Evolutionary conservation across 2,329 filamentous ascomycete species (phyloP).

Genomic region (Xylariaceae sp.): DNA sequence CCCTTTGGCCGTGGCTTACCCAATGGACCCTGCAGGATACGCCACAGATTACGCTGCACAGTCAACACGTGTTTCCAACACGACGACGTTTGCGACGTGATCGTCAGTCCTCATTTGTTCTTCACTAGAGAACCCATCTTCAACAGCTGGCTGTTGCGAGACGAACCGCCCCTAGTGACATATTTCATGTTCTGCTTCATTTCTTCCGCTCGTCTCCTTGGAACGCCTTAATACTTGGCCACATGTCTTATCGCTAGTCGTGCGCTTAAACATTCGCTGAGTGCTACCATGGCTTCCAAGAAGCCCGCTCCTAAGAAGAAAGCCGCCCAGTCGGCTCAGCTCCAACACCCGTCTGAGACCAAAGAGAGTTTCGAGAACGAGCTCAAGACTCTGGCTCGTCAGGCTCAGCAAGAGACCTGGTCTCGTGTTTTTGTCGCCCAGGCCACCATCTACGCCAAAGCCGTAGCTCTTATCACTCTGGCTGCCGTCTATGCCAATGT

Average conservation of each 20-base stretch:
- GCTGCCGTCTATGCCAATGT: conserved; percentile 65
- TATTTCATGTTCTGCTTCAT: conserved; percentile 1
- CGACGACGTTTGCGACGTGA: too few species aligned
- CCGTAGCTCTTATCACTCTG: conserved; percentile 49
- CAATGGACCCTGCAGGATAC: too few species aligned
- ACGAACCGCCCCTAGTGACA: background rate
- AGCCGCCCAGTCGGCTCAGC: conserved; percentile 26
- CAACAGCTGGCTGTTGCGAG: conserved; percentile 34
- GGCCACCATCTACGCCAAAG: conserved; percentile 40
- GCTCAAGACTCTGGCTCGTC: conserved; percentile 47
- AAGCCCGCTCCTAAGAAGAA: conserved; percentile 28
- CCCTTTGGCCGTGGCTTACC: too few species aligned
- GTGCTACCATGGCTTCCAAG: conserved; percentile 26
- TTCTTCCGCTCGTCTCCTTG: conserved; percentile 6
- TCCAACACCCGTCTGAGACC: conserved; percentile 38
- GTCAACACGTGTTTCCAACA: too few species aligned
- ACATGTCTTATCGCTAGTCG: too few species aligned
- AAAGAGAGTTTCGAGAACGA: conserved; percentile 55
- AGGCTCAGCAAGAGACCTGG: conserved; percentile 32
- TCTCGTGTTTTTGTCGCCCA: conserved; percentile 37
- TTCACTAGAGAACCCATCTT: too few species aligned
- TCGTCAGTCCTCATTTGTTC: too few species aligned
- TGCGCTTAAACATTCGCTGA: too few species aligned
- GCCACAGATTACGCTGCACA: too few species aligned
- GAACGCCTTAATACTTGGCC: conserved; percentile 2